Conservation (phyloP, 164 flowering plant genomes). For the Macadamia integrifolia region DNA sequence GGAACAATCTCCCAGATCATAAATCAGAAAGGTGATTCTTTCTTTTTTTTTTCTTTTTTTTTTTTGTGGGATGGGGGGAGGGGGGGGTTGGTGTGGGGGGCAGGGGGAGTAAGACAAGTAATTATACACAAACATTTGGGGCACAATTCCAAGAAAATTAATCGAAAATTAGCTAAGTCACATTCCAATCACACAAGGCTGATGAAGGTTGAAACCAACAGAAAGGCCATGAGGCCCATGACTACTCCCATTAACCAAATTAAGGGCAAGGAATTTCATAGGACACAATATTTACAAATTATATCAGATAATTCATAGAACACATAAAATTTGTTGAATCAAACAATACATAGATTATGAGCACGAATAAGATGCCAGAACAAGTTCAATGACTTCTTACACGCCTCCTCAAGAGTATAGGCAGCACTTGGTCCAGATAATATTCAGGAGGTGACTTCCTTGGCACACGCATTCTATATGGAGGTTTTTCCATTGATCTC, state of each 20-base stretch:
- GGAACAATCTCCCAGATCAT: no score
- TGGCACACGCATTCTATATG: constrained; percentile 99
- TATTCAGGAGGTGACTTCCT: constrained; percentile 84
- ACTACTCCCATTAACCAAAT: not conserved
- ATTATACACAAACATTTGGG: no score
- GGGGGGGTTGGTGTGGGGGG: no score
- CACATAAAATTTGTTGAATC: not conserved
- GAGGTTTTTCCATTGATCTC: constrained; percentile 93
- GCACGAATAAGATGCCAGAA: not conserved
- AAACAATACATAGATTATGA: not conserved
- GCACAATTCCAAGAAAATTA: no score
- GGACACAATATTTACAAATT: not conserved
- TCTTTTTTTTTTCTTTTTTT: no score
- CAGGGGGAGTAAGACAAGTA: no score
- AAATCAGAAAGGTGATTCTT: no score
- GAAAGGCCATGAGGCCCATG: not conserved
- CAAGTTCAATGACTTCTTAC: constrained; percentile 43
- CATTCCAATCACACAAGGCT: no score
- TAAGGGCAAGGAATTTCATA: not conserved
- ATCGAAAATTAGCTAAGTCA: no score
- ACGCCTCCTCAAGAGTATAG: constrained; percentile 81
- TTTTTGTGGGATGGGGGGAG: no score
- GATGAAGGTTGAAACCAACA: no score
- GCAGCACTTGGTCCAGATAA: constrained; percentile 88
- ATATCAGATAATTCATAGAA: not conserved